Conservation (phyloP, 2,329 filamentous ascomycete species). For the Trichoderma lentiforme region DNA sequence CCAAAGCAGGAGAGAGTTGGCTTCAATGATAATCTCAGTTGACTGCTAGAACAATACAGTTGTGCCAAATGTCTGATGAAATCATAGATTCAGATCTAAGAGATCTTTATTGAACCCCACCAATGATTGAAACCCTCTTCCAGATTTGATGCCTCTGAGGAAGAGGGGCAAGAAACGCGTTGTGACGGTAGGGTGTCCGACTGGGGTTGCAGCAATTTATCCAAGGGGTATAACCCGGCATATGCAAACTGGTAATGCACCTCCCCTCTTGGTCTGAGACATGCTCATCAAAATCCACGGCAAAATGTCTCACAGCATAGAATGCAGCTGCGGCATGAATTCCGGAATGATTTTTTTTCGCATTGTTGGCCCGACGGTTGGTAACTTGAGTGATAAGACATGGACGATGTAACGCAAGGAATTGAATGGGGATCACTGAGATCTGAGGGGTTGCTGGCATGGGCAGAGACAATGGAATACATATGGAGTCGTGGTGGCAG, state of each 20-base stretch:
- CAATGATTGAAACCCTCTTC: neutral
- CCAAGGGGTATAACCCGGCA: conserved; percentile 12
- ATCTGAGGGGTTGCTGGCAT: neutral
- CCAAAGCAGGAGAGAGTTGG: neutral
- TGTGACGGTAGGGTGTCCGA: neutral
- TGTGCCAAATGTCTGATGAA: neutral
- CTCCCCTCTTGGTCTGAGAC: conserved; percentile 6
- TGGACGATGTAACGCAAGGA: conserved; percentile 15
- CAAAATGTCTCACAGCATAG: conserved; percentile 7
- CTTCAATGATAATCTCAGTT: neutral
- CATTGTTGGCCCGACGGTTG: neutral
- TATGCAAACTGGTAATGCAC: conserved; percentile 11
- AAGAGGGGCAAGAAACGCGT: neutral
- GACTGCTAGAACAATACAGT: neutral
- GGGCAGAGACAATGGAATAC: neutral
- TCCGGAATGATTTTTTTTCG: neutral
- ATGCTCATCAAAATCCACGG: conserved; percentile 12
- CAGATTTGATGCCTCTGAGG: neutral
- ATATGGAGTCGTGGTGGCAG: neutral
- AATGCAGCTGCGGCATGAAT: neutral
- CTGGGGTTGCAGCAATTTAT: conserved; percentile 17
- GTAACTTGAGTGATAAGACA: neutral
- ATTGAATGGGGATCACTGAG: neutral
- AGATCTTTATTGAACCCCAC: conserved; percentile 4
- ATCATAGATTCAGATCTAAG: neutral